Conservation (phyloP, 768 basidiomycete species). For the Termitomyces sp. region DNA sequence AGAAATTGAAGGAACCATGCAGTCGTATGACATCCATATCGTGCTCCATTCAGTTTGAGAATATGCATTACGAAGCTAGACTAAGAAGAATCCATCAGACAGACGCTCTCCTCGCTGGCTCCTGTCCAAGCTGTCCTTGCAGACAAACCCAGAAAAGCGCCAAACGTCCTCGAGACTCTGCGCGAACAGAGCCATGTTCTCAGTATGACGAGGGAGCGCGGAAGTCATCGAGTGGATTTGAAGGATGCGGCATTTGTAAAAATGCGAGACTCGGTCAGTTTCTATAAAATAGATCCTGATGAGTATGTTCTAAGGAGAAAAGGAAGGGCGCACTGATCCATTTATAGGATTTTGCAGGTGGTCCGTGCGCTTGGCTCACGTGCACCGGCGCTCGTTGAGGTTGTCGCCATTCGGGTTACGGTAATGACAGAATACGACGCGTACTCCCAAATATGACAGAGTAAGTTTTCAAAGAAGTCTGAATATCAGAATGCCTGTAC, state of each 20-base stretch:
- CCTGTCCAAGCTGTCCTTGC: slow-evolving; percentile 7
- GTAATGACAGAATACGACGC: not conserved
- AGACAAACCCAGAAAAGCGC: slow-evolving; percentile 5
- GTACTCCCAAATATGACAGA: not conserved
- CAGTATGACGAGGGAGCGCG: no score
- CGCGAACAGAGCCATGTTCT: no score
- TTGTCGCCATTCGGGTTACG: not conserved
- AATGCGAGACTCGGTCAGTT: no score
- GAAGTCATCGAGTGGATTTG: no score
- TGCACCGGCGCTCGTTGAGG: not conserved
- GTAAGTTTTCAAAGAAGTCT: not conserved
- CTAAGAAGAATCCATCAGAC: no score
- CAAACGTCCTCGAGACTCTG: slow-evolving; percentile 25
- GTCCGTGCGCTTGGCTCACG: slow-evolving; percentile 17
- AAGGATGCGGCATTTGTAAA: no score
- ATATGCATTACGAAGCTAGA: no score
- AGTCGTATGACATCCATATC: no score
- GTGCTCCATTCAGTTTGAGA: no score
- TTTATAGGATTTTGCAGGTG: slow-evolving; percentile 15
- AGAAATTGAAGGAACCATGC: no score
- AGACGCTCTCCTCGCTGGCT: slow-evolving; percentile 19
- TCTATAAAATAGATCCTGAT: no score
- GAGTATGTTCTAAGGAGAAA: no score
- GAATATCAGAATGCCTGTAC: not conserved
- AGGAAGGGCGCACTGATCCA: not conserved